These are phyloP conservation scores for Mixia osmundae DNA, from an alignment of 1,284 basidiomycete genomes.

Conservation along the genomic window DNA sequence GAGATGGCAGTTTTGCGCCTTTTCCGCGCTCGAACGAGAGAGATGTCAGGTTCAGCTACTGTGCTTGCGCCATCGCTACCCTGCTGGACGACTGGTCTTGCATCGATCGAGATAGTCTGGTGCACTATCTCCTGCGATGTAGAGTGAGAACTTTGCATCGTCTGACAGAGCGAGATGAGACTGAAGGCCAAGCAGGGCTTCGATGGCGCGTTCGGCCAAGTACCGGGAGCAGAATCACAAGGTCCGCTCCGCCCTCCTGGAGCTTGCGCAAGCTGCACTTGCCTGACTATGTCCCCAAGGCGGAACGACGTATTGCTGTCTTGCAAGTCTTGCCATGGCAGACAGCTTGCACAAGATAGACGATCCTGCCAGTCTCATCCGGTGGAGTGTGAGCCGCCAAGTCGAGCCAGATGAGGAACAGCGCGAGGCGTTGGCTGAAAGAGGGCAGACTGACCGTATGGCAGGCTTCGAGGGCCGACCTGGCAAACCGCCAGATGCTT, in stretches of 20 bases:
- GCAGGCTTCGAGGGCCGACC: slow-evolving; percentile 60
- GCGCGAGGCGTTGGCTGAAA: not conserved
- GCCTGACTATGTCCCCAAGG: slow-evolving; percentile 27
- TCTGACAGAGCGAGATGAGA: not conserved
- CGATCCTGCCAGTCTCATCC: slow-evolving; percentile 34
- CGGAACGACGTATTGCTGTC: slow-evolving; percentile 76
- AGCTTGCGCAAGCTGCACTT: not conserved
- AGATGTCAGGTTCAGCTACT: slow-evolving; percentile 66
- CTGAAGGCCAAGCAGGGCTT: slow-evolving; percentile 35
- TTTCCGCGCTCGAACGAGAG: slow-evolving; percentile 39
- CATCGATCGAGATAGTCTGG: slow-evolving; percentile 37
- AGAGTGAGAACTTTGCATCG: slow-evolving; percentile 30
- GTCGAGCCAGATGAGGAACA: slow-evolving; percentile 15
- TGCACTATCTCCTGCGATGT: slow-evolving; percentile 41
- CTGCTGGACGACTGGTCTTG: slow-evolving; percentile 55
- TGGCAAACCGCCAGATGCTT: slow-evolving; percentile 64
- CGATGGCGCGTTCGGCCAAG: slow-evolving; percentile 77
- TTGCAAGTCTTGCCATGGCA: slow-evolving; percentile 46
- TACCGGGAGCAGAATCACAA: slow-evolving; percentile 57
- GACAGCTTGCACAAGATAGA: slow-evolving; percentile 23
- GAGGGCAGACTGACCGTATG: slow-evolving; percentile 10
- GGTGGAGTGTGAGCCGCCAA: slow-evolving; percentile 56
- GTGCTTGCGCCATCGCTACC: slow-evolving; percentile 55
- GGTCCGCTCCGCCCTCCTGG: slow-evolving; percentile 27
- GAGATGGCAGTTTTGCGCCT: slow-evolving; percentile 63